Percentiles rank a stretch among this genome's conserved stretches.
Conservation (phyloP, 73 alveolate species). For the Effrenium voratum region DNA sequence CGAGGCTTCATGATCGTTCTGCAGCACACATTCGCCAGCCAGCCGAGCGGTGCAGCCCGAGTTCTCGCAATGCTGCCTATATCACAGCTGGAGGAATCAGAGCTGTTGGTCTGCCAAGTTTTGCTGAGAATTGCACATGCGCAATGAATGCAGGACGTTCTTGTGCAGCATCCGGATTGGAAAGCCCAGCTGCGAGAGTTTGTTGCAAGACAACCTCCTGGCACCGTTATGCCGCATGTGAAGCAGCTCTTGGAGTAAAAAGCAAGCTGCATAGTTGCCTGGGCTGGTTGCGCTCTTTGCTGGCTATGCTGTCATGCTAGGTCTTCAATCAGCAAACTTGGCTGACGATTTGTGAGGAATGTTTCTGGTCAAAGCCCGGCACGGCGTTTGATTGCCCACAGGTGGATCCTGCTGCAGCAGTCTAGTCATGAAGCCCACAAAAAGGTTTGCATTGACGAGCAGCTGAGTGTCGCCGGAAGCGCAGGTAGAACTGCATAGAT, state of each 20-base stretch:
- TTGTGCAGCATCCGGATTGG: slow-evolving; percentile 94
- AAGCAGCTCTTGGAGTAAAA: slow-evolving; percentile 81
- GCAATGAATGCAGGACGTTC: slow-evolving; percentile 76
- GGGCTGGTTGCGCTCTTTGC: too few species aligned
- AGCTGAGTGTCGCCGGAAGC: too few species aligned
- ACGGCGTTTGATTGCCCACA: too few species aligned
- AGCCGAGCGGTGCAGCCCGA: slow-evolving; percentile 88
- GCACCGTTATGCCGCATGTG: slow-evolving; percentile 74
- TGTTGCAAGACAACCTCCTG: slow-evolving; percentile 87
- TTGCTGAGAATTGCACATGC: not conserved
- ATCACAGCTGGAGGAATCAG: slow-evolving; percentile 78
- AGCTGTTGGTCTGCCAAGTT: not conserved
- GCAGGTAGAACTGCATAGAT: too few species aligned
- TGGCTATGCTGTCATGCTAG: too few species aligned
- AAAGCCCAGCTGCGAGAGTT: slow-evolving; percentile 89
- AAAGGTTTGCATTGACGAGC: too few species aligned
- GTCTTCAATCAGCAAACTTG: too few species aligned
- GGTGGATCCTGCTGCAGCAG: too few species aligned
- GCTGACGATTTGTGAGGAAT: too few species aligned
- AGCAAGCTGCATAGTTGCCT: too few species aligned
- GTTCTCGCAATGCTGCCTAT: slow-evolving; percentile 88
- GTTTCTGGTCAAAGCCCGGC: too few species aligned
- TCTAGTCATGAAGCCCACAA: too few species aligned
- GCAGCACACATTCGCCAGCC: slow-evolving; percentile 92
- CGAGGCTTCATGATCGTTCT: slow-evolving; percentile 91